phyloP scores from a whole-genome alignment of 2,329 filamentous ascomycete genomes.

The Xylariaceae sp. region DNA sequence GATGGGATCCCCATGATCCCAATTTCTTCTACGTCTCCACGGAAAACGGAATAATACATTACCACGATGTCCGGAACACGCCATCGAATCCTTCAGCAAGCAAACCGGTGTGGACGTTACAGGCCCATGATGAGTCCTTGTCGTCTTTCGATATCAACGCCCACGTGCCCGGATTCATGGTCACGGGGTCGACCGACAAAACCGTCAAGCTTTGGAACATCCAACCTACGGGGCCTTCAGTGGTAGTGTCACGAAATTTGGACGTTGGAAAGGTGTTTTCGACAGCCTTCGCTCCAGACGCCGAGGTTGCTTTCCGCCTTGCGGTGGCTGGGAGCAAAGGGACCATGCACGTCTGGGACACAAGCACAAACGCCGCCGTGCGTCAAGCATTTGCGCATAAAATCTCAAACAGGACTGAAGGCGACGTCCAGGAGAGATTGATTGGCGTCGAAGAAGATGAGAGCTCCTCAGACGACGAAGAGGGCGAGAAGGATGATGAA shows the following conservation, averaged over 20 bases:
- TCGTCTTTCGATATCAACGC: conserved; percentile 93
- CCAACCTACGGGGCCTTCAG: conserved; percentile 74
- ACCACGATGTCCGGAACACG: conserved; percentile 81
- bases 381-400: conserved; percentile 79
- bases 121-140: conserved; percentile 91
- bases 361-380: conserved; percentile 86
- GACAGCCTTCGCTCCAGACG: conserved; percentile 84
- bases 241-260: conserved; percentile 89
- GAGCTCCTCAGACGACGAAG: conserved; percentile 54
- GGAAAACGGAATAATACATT: conserved; percentile 88
- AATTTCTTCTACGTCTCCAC: conserved; percentile 97
- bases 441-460: conserved; percentile 72
- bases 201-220: conserved; percentile 98
- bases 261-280: conserved; percentile 96
- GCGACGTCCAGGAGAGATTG: conserved; percentile 72
- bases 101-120: conserved; percentile 90
- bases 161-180: conserved; percentile 87
- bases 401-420: conserved; percentile 59
- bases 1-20: conserved; percentile 89
- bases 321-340: conserved; percentile 95
- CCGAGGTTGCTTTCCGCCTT: conserved; percentile 87
- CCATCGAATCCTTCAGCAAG: conserved; percentile 72
- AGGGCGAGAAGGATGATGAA: conserved; percentile 42
- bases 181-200: conserved; percentile 90
- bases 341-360: conserved; percentile 92